Evolutionary conservation across 129 eudicot genomes (phyloP).

Genomic region (Saposhnikovia divaricata): DNA sequence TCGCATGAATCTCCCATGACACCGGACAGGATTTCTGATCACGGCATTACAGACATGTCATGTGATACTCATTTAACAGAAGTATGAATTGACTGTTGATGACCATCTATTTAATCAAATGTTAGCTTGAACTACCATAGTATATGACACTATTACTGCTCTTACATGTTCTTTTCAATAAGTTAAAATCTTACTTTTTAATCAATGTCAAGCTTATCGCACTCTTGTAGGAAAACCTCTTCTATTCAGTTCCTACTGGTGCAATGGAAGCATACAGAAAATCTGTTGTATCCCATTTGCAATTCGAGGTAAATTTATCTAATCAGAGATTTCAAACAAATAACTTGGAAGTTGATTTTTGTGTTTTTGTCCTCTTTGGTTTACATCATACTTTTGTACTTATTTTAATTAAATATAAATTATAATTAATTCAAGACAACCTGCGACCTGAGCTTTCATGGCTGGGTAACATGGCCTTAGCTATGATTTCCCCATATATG

Average conservation of each 20-base stretch:
- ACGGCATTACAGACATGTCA: constrained; percentile 35
- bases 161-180: background rate
- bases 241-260: constrained; percentile 68
- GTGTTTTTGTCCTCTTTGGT: background rate
- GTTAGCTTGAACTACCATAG: background rate
- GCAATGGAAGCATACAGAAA: constrained; percentile 69
- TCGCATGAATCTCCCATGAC: constrained; percentile 37
- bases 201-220: background rate
- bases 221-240: constrained; percentile 66
- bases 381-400: background rate
- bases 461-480: background rate
- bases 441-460: background rate
- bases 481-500: background rate
- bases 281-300: constrained; percentile 51
- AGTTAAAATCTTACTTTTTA: background rate
- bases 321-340: background rate
- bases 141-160: background rate
- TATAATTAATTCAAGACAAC: background rate
- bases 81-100: constrained; percentile 38
- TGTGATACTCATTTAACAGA: constrained; percentile 73
- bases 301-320: background rate
- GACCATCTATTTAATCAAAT: background rate
- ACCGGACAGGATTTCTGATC: constrained; percentile 20
- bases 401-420: too few relatives aligned
- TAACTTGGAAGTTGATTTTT: background rate